Evolutionary conservation across 768 basidiomycete species (phyloP), one percentile per base, ranked within the genome.

Genomic region (Krasilnikovozyma curviuscula): DNA sequence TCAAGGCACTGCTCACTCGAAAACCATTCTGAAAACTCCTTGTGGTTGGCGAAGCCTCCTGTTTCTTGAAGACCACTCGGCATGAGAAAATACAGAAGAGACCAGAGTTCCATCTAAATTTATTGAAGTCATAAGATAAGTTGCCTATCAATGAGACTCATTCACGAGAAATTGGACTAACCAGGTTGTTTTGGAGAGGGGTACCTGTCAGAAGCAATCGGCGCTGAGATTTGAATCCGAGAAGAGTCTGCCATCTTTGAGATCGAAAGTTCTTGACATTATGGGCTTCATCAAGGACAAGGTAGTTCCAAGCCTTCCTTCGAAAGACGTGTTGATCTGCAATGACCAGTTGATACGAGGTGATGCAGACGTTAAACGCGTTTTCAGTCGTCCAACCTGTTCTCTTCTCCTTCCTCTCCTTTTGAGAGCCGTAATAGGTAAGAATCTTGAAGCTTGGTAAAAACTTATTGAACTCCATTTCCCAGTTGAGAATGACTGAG

Each of bases 191-290:
- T 50, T 65, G 64, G 13, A 65, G 43, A 3, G 64, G 64, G n/a
- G 64, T 65, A 8, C 64, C 64, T 2, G 64, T 65, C 33, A 65
- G 38, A 2, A 65, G 50, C 29, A 65, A 40, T 19, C 64, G 46
- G n/a, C 64, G 42, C n/a, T 60, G 50, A 16, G 65, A 57, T 35
- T 64, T 64, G 64, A 91, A 89, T 72, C 83, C 81, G 12, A 91
- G 71, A 9, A 93, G 65, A 27, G 78, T 84, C 57, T 83, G 84
- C 86, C 88, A 93, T 31, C 88, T 73, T 61, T 93, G 84, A 0
- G 82, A 84, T 59, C 78, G 78, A 68, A 89, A 91, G 63, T 93
- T 93, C 68, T 89, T 89, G 75, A 93, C 88, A 77, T 89, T 91
- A 60, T 93, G 86, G 7, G 86, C 88, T 64, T 93, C 86, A 61